Evolutionary conservation across 257 asterid species (phyloP).

Genomic region (Primulina eburnea): DNA sequence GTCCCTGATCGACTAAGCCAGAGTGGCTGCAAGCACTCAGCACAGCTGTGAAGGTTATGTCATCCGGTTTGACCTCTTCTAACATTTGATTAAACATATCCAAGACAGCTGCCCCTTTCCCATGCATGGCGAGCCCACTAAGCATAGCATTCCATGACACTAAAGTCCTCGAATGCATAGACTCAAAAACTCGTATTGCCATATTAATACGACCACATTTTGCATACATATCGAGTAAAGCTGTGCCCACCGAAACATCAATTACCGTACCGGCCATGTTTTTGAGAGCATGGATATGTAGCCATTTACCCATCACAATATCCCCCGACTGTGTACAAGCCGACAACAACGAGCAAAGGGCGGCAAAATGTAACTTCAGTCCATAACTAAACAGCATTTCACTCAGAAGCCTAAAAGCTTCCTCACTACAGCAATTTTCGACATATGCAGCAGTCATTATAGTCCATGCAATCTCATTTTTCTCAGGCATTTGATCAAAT

Average conservation of each 20-base stretch:
- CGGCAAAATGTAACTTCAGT: slow-evolving; percentile 41
- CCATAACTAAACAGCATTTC: slow-evolving; percentile 49
- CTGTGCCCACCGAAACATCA: slow-evolving; percentile 53
- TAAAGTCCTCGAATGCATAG: slow-evolving; percentile 44
- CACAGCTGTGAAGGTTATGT: slow-evolving; percentile 64
- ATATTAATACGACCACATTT: slow-evolving; percentile 64
- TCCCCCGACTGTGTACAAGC: slow-evolving; percentile 69
- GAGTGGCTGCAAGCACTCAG: slow-evolving; percentile 84
- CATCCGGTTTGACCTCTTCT: slow-evolving; percentile 58
- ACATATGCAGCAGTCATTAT: slow-evolving; percentile 51
- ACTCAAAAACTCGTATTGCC: slow-evolving; percentile 48
- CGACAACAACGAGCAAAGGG: slow-evolving; percentile 56
- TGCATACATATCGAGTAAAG: slow-evolving; percentile 83
- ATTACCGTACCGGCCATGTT: slow-evolving; percentile 29
- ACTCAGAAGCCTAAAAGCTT: slow-evolving; percentile 49
- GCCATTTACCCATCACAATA: slow-evolving; percentile 59
- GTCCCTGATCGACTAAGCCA: slow-evolving; percentile 70
- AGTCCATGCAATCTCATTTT: slow-evolving; percentile 71
- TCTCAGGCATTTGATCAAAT: slow-evolving; percentile 72
- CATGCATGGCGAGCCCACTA: slow-evolving; percentile 82
- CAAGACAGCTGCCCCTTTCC: slow-evolving; percentile 51
- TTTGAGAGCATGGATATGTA: slow-evolving; percentile 54
- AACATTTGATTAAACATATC: slow-evolving; percentile 58
- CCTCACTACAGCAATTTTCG: slow-evolving; percentile 46
- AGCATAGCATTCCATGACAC: slow-evolving; percentile 73